phyloP scores from a whole-genome alignment of 352 stramenopile species.

The Phytophthora capsici region DNA sequence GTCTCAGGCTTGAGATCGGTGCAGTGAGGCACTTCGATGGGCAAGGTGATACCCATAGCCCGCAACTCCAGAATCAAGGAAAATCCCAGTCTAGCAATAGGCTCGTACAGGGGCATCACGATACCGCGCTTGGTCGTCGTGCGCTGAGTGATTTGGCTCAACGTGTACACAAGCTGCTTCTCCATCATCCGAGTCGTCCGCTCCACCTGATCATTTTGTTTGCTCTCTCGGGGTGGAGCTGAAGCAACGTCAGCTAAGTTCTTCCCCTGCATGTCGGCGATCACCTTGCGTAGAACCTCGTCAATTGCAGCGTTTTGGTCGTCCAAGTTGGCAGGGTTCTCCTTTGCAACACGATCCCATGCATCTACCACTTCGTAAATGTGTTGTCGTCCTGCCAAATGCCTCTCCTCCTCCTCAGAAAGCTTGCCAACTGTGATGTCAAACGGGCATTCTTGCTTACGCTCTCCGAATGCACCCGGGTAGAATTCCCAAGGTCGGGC shows the following conservation, averaged over 20 bases:
- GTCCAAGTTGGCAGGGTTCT: conserved; percentile 34
- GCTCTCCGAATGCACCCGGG: conserved; percentile 41
- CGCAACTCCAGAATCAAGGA: conserved; percentile 62
- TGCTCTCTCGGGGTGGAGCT: conserved; percentile 20
- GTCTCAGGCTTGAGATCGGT: conserved; percentile 49
- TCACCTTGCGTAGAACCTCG: conserved; percentile 23
- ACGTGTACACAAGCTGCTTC: conserved; percentile 40
- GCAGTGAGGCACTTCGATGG: conserved; percentile 65
- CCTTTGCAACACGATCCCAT: conserved; percentile 28
- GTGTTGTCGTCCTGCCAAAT: conserved; percentile 41
- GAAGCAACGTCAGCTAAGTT: conserved; percentile 15
- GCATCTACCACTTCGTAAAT: conserved; percentile 41
- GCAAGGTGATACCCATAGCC: conserved; percentile 43
- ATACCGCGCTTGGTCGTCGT: conserved; percentile 50
- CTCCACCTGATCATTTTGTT: conserved; percentile 17
- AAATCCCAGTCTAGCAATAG: conserved; percentile 42
- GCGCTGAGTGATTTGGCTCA: conserved; percentile 38
- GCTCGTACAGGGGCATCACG: conserved; percentile 61
- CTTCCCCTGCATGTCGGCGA: conserved; percentile 25
- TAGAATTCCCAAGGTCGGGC: conserved; percentile 43
- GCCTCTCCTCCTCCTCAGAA: conserved; percentile 33
- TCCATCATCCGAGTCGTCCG: conserved; percentile 35
- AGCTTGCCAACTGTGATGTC: conserved; percentile 44
- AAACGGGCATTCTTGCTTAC: conserved; percentile 50
- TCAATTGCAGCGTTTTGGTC: conserved; percentile 37